Conservation (phyloP, 768 basidiomycete genomes). For the Agaricus blazei region DNA sequence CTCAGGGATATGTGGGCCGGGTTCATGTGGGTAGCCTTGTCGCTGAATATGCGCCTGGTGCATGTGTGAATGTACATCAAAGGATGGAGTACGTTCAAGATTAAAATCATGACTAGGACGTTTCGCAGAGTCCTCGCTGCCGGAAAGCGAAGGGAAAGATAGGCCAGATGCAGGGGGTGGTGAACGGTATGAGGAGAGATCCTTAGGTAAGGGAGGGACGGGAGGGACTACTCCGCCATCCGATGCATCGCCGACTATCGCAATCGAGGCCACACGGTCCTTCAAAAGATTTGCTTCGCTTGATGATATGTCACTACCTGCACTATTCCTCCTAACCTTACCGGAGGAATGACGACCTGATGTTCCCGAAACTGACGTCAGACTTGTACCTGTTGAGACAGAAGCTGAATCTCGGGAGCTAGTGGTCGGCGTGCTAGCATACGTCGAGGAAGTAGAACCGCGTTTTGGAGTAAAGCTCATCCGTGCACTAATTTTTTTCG, state of each 20-base stretch:
- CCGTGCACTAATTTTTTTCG: slow-evolving; percentile 64
- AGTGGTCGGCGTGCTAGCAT: slow-evolving; percentile 71
- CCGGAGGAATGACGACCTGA: slow-evolving; percentile 70
- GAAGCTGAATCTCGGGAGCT: slow-evolving; percentile 87
- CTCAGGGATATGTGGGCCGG: slow-evolving; percentile 34
- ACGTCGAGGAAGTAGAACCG: slow-evolving; percentile 84
- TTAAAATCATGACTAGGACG: slow-evolving; percentile 40
- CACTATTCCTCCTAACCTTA: slow-evolving; percentile 75
- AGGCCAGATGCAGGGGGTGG: slow-evolving; percentile 57
- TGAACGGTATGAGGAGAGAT: slow-evolving; percentile 71
- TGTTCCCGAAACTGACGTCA: slow-evolving; percentile 67
- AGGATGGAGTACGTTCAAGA: slow-evolving; percentile 41
- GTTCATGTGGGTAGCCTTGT: slow-evolving; percentile 25
- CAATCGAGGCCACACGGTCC: slow-evolving; percentile 63
- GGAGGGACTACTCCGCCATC: slow-evolving; percentile 79
- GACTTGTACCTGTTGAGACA: slow-evolving; percentile 71
- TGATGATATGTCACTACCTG: slow-evolving; percentile 81
- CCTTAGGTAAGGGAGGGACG: slow-evolving; percentile 90
- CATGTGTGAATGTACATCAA: slow-evolving; percentile 42
- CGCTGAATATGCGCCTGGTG: slow-evolving; percentile 24
- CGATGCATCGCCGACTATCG: slow-evolving; percentile 49
- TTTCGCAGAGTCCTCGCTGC: slow-evolving; percentile 37
- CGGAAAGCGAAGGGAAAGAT: slow-evolving; percentile 40
- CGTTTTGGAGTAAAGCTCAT: slow-evolving; percentile 83
- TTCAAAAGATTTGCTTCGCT: slow-evolving; percentile 58